Evolutionary conservation across 768 basidiomycete genomes (phyloP), one percentile per base, ranked within the genome.

Genomic region (Multifurca ochricompacta): DNA sequence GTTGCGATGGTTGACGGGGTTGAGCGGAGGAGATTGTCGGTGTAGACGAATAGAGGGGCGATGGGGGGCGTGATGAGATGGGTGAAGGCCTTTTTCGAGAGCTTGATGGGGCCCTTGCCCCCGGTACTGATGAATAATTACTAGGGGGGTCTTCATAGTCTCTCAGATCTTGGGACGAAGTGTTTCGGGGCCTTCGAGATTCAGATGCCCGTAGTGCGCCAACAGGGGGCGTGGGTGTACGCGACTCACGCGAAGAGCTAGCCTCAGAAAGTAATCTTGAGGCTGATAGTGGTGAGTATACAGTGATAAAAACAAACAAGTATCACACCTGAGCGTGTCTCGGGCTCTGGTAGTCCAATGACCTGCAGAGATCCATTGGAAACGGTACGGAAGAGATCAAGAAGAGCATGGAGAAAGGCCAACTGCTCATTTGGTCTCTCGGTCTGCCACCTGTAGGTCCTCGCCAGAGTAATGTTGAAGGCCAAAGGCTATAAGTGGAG

Each of bases 361-460:
- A 89, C 66, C 27, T 82, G 77, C 55, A 89, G 66, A 8, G 74
- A 63, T 3, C 74, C 70, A 19, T 70, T 72, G 11, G 63, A 59
- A 5, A 66, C 43, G 16, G 61, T 30, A 28, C 66, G 77, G 66
- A 84, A 87, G 31, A 85, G 72, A 40, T 81, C 77, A 54, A 92
- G 69, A 36, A 87, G 61, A 1, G 84, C 74, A 36, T 76, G 74
- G 45, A 96, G 66, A 67, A 97, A 98, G 11, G 70, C 69, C 11
- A 72, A 61, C 66, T 95, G 94, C 62, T 97, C 92, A 23, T 66
- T 66, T 30, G 76, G 66, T 51, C 76, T 78, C 63, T 95, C 93
- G 0, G 91, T 88, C 65, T 85, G 78, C 93, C 94, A 98, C 66
- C 73, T 77, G 71, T 98, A 97, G 23, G 90, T 83, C 67, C 90